Conservation (phyloP, 1,284 basidiomycete genomes). For the Tetrapyrgos nigripes region DNA sequence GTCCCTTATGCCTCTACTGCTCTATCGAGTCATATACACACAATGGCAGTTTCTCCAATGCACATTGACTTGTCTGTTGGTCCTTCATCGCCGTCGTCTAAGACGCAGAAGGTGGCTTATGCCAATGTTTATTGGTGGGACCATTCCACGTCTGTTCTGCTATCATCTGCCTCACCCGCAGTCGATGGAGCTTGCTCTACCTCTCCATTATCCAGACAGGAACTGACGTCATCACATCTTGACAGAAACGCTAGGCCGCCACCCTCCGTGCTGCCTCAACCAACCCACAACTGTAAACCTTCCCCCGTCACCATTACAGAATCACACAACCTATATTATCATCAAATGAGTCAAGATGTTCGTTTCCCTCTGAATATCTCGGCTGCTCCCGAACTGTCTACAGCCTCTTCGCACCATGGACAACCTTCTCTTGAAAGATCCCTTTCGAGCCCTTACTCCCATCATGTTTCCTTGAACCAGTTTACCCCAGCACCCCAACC, state of each 20-base stretch:
- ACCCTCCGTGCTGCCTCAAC: slow-evolving; percentile 5
- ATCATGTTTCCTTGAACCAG: no score
- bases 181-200: no score
- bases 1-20: no score
- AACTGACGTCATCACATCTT: slow-evolving; percentile 9
- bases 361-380: slow-evolving; percentile 44
- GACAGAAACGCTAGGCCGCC: slow-evolving; percentile 7
- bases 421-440: slow-evolving; percentile 43
- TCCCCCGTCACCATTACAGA: slow-evolving; percentile 46
- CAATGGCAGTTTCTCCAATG: not conserved
- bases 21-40: not conserved
- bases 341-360: slow-evolving; percentile 52
- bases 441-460: slow-evolving; percentile 46
- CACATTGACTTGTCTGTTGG: not conserved
- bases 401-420: slow-evolving; percentile 41
- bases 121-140: slow-evolving; percentile 3
- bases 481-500: not conserved
- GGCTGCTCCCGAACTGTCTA: slow-evolving; percentile 40
- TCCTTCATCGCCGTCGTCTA: not conserved
- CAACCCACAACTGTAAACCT: not conserved
- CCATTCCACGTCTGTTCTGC: slow-evolving; percentile 3
- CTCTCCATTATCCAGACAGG: not conserved
- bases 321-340: no score
- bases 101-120: not conserved
- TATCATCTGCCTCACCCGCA: not conserved